Conservation (phyloP, 441 rosid species). For the Bruguiera hainesii region DNA sequence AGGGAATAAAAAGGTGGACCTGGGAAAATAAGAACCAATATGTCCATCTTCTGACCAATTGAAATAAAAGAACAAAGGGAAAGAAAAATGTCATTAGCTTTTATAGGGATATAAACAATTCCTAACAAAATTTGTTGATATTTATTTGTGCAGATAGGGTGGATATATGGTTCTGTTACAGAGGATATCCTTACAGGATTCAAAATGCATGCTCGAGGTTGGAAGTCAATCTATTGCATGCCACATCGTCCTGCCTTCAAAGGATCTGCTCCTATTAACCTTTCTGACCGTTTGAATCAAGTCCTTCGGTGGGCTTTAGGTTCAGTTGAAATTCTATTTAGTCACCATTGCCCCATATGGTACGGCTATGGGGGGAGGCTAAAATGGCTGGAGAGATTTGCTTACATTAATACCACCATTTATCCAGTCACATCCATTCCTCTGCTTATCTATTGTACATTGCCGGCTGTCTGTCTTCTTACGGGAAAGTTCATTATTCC, state of each 20-base stretch:
- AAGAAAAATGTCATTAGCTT: background rate
- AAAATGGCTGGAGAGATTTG: slow-evolving; percentile 94
- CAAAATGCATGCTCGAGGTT: slow-evolving; percentile 99
- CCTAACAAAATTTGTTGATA: slow-evolving; percentile 7
- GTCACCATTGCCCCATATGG: slow-evolving; percentile 99
- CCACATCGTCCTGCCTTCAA: slow-evolving; percentile 89
- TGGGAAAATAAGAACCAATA: background rate
- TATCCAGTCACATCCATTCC: slow-evolving; percentile 93
- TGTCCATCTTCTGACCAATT: background rate
- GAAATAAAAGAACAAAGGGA: no score
- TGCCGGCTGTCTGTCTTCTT: slow-evolving; percentile 94
- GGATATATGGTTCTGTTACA: slow-evolving; percentile 99
- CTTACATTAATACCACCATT: slow-evolving; percentile 86
- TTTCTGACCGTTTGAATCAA: slow-evolving; percentile 97
- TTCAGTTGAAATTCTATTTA: slow-evolving; percentile 95
- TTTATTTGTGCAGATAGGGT: slow-evolving; percentile 71
- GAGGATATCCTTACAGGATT: slow-evolving; percentile 99
- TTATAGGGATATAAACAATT: background rate
- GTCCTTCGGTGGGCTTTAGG: slow-evolving; percentile 99
- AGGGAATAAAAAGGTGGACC: background rate
- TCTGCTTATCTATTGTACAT: slow-evolving; percentile 81
- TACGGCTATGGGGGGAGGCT: slow-evolving; percentile 90
- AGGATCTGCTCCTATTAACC: slow-evolving; percentile 99
- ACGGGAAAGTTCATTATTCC: slow-evolving; percentile 98
- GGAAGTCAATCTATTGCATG: slow-evolving; percentile 99